Base-by-base conservation (phyloP, 2,329 filamentous ascomycete species). In the Neonectria ditissima region DNA sequence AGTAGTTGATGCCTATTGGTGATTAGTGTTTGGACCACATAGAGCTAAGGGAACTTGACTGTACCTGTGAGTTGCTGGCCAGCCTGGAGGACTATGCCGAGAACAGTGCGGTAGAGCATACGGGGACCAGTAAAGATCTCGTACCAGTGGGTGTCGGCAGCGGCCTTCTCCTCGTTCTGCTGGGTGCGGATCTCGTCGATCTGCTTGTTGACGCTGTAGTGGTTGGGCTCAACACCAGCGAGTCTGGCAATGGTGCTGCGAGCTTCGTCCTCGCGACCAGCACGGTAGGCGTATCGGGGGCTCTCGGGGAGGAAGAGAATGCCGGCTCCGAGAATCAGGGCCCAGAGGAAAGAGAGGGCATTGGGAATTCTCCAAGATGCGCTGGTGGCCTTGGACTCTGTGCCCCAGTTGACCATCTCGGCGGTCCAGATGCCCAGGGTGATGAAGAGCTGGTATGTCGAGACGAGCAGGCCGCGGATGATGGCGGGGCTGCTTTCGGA, bases 101-200 rank as follows among this genome's bases (percentile, higher is more conserved):
- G 81, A 0, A 87, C 50, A 0, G 87, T 89, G 26, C 90, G 84
- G 75, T 91, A 88, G 6, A 86, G 69, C 86, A 92, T 92, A 24
- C 87, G 83, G 11, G 89, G 88, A 2, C 85, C 89, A 18, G 88
- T 91, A 72, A 92, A 91, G 74, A 91, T 88, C 70, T 91, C 89
- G 63, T 82, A 75, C 78, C 82, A 83, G 26, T 77, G 80, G 34
- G 83, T 82, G 59, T 85, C 81, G n/a, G 80, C 80, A 0, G 80
- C 78, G 37, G 80, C 77, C 43, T 72, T 67, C 55, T 77, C 78
- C 72, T 87, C 85, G 3, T 82, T 77, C 3, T 86, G 74, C 71
- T 87, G 86, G 64, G 78, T 76, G 34, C 81, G 80, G 63, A 88
- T 87, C 59, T 88, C 84, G 4, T 76, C 75, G 51, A 87, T 82